phyloP scores from a whole-genome alignment of 768 basidiomycete species.

The Podaxis pistillaris region DNA sequence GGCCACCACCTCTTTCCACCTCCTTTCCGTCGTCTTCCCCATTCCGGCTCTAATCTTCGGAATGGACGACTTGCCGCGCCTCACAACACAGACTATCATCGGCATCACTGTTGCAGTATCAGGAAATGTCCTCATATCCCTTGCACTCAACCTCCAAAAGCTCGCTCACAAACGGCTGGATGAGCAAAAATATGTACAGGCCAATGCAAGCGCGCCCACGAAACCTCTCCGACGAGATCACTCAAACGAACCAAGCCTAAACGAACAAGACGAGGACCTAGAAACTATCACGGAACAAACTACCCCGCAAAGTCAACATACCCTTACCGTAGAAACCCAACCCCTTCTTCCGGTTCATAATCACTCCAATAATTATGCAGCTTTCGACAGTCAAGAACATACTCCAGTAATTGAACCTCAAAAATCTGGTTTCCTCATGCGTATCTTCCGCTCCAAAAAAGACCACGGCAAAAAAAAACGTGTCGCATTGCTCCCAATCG shows the following conservation, averaged over 20 bases:
- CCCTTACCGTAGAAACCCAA: conserved; percentile 1
- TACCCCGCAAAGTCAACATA: background rate
- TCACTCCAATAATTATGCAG: background rate
- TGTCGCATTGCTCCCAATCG: conserved; percentile 29
- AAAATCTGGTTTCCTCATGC: background rate
- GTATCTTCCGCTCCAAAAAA: conserved; percentile 5
- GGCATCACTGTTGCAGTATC: conserved; percentile 82
- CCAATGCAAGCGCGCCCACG: background rate
- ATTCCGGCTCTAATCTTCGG: background rate
- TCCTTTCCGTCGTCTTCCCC: background rate
- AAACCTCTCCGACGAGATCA: background rate
- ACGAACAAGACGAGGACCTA: conserved; percentile 13
- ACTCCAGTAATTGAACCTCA: background rate
- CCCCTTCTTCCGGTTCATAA: conserved; percentile 1
- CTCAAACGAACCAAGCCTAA: background rate
- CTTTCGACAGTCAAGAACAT: background rate
- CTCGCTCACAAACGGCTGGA: conserved; percentile 79
- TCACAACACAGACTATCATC: conserved; percentile 57
- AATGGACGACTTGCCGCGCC: conserved; percentile 47
- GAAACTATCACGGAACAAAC: conserved; percentile 8
- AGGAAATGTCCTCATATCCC: conserved; percentile 86
- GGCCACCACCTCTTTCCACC: background rate
- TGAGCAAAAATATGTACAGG: conserved; percentile 25
- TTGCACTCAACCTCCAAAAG: conserved; percentile 92
- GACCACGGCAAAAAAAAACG: conserved; percentile 18